Evolutionary conservation across 2,329 filamentous ascomycete species (phyloP).

Genomic region (Exophiala phaeomuriformis): DNA sequence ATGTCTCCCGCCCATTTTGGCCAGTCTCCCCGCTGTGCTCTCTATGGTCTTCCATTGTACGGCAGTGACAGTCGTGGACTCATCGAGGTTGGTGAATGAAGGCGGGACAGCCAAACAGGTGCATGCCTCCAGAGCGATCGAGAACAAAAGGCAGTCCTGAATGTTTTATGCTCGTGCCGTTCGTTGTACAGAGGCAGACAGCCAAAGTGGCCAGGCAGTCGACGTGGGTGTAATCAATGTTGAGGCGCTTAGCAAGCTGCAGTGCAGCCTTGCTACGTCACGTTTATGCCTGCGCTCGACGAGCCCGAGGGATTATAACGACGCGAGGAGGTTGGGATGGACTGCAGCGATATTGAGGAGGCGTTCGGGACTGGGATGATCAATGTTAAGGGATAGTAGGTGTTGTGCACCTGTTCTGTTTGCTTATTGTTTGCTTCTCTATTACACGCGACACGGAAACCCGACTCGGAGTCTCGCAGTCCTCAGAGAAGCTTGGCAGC

Average conservation of each 20-base stretch:
- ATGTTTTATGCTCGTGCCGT: too few species aligned
- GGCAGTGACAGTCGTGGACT: conserved; percentile 1
- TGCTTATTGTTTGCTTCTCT: neutral
- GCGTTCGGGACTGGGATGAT: neutral
- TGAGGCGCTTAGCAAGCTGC: conserved; percentile 20
- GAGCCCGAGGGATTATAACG: neutral
- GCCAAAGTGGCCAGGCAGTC: conserved; percentile 8
- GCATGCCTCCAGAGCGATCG: conserved; percentile 2
- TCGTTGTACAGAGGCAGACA: conserved; percentile 2
- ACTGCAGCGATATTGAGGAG: neutral
- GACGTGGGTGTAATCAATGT: conserved; percentile 8
- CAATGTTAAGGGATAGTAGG: neutral
- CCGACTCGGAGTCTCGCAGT: too few species aligned
- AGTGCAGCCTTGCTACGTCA: conserved; percentile 22
- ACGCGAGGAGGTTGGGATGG: neutral
- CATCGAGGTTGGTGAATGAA: conserved; percentile 3
- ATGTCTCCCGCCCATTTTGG: conserved; percentile 50
- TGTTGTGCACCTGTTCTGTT: neutral
- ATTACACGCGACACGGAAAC: neutral
- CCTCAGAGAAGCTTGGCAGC: too few species aligned
- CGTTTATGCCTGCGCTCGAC: conserved; percentile 13
- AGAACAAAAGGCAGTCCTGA: neutral
- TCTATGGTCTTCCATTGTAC: conserved; percentile 16
- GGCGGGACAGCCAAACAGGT: neutral
- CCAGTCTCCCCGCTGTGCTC: conserved; percentile 12